Conservation (phyloP, 106 monocot genomes). For the Acanthochlamys bracteata region DNA sequence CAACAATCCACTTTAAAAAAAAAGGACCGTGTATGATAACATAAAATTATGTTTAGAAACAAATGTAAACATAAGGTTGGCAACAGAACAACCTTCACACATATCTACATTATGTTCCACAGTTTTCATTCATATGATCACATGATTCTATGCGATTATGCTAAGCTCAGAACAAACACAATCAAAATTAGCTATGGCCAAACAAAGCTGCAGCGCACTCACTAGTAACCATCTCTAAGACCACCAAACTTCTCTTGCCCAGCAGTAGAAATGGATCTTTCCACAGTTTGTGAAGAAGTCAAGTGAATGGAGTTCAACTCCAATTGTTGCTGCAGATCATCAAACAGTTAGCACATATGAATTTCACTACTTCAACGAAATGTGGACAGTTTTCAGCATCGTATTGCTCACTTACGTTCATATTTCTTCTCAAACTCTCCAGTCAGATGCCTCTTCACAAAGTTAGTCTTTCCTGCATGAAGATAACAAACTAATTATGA, state of each 20-base stretch:
- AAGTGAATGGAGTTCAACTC: slow-evolving; percentile 5
- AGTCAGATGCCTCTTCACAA: slow-evolving; percentile 35
- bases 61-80: too few species aligned
- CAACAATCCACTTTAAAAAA: too few species aligned
- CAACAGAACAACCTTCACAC: too few species aligned
- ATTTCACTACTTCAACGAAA: neutral
- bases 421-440: slow-evolving; percentile 39
- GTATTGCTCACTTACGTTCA: slow-evolving; percentile 25
- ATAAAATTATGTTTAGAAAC: too few species aligned
- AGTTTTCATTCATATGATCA: too few species aligned
- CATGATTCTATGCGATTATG: too few species aligned
- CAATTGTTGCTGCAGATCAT: slow-evolving; percentile 4
- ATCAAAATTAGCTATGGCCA: neutral
- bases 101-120: too few species aligned
- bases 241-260: slow-evolving; percentile 16
- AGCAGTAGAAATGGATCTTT: slow-evolving; percentile 7
- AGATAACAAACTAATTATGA: neutral
- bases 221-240: slow-evolving; percentile 9
- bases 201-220: neutral
- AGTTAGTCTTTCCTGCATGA: slow-evolving; percentile 28
- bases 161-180: too few species aligned
- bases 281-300: slow-evolving; percentile 8
- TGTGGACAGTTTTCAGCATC: neutral
- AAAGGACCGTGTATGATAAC: too few species aligned
- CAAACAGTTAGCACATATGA: neutral